Conservation (phyloP, 1,284 basidiomycete species). For the Amylostereum areolatum region DNA sequence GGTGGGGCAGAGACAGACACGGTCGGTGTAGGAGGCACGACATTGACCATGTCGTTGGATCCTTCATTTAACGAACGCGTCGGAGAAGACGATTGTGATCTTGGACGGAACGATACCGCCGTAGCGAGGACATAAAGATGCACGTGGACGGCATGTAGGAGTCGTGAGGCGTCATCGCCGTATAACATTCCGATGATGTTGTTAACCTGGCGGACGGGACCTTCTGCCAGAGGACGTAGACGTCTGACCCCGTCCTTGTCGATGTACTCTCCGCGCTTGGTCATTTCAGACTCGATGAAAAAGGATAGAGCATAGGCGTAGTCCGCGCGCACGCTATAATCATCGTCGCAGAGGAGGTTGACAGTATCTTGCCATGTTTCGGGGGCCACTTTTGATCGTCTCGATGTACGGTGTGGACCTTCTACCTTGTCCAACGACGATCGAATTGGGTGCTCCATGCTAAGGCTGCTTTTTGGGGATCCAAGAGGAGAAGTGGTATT, state of each 20-base stretch:
- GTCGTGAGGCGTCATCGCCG: constrained; percentile 60
- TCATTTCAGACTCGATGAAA: constrained; percentile 74
- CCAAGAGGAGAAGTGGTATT: constrained; percentile 2
- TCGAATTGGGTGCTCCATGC: constrained; percentile 15
- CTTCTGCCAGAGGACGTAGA: constrained; percentile 35
- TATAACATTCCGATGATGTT: constrained; percentile 46
- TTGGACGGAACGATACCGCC: constrained; percentile 51
- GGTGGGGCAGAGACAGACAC: constrained; percentile 15
- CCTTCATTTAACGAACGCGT: constrained; percentile 18
- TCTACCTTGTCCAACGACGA: constrained; percentile 10
- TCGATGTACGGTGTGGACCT: constrained; percentile 13
- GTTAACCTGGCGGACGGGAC: constrained; percentile 37
- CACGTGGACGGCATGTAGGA: constrained; percentile 74
- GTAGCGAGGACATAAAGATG: constrained; percentile 76
- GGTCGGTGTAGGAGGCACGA: constrained; percentile 32
- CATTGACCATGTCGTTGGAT: constrained; percentile 24
- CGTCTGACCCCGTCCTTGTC: constrained; percentile 41
- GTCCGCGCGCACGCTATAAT: constrained; percentile 68
- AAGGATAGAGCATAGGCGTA: constrained; percentile 69
- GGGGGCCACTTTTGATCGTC: constrained; percentile 66
- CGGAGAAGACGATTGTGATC: constrained; percentile 35
- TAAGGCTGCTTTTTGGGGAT: constrained; percentile 1
- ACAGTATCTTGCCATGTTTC: constrained; percentile 89
- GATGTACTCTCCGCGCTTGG: constrained; percentile 45
- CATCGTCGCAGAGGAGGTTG: constrained; percentile 72